A percentile compares a stretch with the other conserved stretches of the same genome.
These are phyloP conservation scores for Haplosporangium gracile DNA, from an alignment of 192 early-diverging fungal species.

Conservation along the genomic window DNA sequence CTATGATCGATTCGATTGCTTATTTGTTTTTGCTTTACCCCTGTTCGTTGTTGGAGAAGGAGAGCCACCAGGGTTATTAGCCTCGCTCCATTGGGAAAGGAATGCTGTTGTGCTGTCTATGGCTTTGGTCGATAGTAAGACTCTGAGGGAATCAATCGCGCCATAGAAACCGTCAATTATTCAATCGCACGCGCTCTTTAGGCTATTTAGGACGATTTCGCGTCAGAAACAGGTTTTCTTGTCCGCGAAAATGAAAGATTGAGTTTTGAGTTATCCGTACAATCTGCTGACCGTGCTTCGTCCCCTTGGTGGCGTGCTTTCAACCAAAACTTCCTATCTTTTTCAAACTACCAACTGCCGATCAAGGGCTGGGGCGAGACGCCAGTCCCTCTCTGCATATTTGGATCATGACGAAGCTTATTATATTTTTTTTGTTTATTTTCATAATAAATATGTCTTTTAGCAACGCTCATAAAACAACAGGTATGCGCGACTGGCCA, in stretches of 20 bases:
- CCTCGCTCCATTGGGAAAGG: background rate
- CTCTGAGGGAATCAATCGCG: background rate
- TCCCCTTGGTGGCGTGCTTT: background rate
- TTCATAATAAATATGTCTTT: background rate
- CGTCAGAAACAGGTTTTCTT: background rate
- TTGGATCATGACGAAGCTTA: background rate
- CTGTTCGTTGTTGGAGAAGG: background rate
- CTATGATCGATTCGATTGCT: background rate
- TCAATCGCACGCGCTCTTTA: background rate
- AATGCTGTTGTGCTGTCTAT: background rate
- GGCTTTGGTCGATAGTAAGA: background rate
- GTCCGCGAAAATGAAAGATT: background rate
- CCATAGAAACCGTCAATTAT: background rate
- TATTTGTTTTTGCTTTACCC: background rate
- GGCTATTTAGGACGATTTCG: background rate
- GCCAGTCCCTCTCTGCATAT: background rate
- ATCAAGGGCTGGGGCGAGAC: background rate
- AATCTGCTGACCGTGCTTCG: background rate
- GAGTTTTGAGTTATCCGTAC: background rate
- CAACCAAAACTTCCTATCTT: background rate
- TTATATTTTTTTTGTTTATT: background rate
- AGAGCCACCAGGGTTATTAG: background rate
- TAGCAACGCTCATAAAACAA: conserved; percentile 58
- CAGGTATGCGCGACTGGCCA: conserved; percentile 58
- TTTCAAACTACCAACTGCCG: background rate